phyloP scores from a whole-genome alignment of 805 yeast species.

The Candida saitoana region DNA sequence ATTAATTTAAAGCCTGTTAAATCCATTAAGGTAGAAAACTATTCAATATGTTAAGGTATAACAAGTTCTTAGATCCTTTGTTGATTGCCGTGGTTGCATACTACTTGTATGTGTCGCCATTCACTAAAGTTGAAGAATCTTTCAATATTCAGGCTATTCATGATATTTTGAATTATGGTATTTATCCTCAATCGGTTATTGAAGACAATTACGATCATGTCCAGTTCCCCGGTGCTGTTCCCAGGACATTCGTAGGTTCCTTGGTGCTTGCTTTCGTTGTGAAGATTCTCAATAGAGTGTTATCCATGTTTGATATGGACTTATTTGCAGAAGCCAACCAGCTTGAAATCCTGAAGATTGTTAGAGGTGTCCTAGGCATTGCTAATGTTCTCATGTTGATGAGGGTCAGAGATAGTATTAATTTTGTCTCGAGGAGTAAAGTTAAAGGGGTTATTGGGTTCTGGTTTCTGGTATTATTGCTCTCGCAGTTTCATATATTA shows the following conservation, averaged over 20 bases:
- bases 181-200: constrained; percentile 21
- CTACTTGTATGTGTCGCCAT: constrained; percentile 64
- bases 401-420: constrained; percentile 40
- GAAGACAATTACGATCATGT: constrained; percentile 63
- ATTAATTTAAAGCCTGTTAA: not conserved
- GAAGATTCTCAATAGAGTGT: constrained; percentile 26
- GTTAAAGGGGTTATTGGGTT: constrained; percentile 31
- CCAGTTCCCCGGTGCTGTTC: constrained; percentile 84
- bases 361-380: constrained; percentile 60
- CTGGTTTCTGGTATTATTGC: constrained; percentile 58
- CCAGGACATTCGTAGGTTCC: constrained; percentile 78
- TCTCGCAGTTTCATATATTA: constrained; percentile 73
- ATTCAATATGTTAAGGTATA: constrained; percentile 17
- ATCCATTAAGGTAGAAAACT: too few species aligned
- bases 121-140: constrained; percentile 91
- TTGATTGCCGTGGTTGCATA: constrained; percentile 45
- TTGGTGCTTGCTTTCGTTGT: constrained; percentile 46
- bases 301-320: constrained; percentile 18
- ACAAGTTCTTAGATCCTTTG: constrained; percentile 19
- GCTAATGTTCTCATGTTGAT: constrained; percentile 54
- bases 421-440: constrained; percentile 18
- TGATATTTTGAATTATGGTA: constrained; percentile 68
- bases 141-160: constrained; percentile 87
- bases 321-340: constrained; percentile 23
- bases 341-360: constrained; percentile 48